Evolutionary conservation across 1,284 basidiomycete species (phyloP).

Genomic region (Stereum hirsutum): DNA sequence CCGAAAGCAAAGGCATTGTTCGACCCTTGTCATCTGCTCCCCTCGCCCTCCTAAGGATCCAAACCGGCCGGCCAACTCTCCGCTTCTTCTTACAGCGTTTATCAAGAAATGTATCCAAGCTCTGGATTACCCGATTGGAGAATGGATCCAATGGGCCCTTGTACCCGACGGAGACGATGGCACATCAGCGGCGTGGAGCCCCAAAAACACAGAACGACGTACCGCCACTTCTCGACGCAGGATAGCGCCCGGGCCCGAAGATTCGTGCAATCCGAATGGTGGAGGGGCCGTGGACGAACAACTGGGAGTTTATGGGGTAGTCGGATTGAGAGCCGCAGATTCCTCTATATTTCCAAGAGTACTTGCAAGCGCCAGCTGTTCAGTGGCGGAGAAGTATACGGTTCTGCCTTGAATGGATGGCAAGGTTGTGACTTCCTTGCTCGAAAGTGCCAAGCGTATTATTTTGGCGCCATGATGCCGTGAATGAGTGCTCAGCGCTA

Average conservation of each 20-base stretch:
- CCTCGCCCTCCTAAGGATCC: conserved; percentile 24
- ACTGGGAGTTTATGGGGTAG: conserved; percentile 28
- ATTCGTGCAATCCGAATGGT: conserved; percentile 2
- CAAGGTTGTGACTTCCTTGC: too few relatives aligned
- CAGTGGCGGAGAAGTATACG: conserved; percentile 18
- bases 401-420: conserved; percentile 12
- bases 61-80: conserved; percentile 31
- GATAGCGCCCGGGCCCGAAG: conserved; percentile 19
- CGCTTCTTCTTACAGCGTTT: conserved; percentile 27
- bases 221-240: conserved; percentile 23
- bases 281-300: conserved; percentile 29
- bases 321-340: conserved; percentile 25
- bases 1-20: conserved; percentile 17
- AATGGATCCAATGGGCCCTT: too few relatives aligned
- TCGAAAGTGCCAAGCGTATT: too few relatives aligned
- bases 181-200: conserved; percentile 13
- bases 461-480: too few relatives aligned
- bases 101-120: conserved; percentile 24
- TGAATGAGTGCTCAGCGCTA: too few relatives aligned
- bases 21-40: conserved; percentile 27
- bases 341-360: conserved; percentile 22
- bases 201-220: conserved; percentile 11
- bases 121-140: conserved; percentile 16
- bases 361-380: conserved; percentile 18
- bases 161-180: conserved; percentile 17